Evolutionary conservation across 495 filamentous ascomycete species (phyloP).

Genomic region (Penicillium goetzii): DNA sequence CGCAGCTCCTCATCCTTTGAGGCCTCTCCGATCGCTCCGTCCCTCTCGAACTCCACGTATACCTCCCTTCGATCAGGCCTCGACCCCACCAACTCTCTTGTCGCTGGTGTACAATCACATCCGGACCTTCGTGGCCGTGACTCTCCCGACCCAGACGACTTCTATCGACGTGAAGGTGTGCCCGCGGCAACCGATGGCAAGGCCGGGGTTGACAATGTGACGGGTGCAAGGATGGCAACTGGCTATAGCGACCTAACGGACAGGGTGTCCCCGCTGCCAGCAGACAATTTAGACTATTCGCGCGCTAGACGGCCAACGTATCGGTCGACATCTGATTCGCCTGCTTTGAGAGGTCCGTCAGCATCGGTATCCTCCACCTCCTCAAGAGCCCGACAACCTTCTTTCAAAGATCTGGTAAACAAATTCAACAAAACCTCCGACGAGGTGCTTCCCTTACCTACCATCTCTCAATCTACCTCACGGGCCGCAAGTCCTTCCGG

Average conservation of each 20-base stretch:
- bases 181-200: constrained; percentile 33
- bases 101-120: constrained; percentile 18
- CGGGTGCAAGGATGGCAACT: constrained; percentile 30
- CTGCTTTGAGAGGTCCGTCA: constrained; percentile 27
- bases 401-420: constrained; percentile 64
- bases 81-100: constrained; percentile 29
- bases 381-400: constrained; percentile 48
- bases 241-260: constrained; percentile 22
- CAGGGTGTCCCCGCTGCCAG: constrained; percentile 36
- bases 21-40: constrained; percentile 28
- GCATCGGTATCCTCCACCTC: constrained; percentile 29
- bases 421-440: constrained; percentile 62
- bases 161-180: constrained; percentile 47
- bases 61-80: constrained; percentile 28
- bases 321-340: constrained; percentile 45
- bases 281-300: constrained; percentile 32
- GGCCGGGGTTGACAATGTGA: constrained; percentile 32
- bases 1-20: constrained; percentile 30
- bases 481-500: constrained; percentile 39
- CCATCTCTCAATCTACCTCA: constrained; percentile 39
- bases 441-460: constrained; percentile 54
- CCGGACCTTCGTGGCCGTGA: constrained; percentile 27
- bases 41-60: constrained; percentile 35
- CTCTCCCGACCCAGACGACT: constrained; percentile 58
- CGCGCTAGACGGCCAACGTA: constrained; percentile 31